Base-by-base conservation (phyloP, 2,329 filamentous ascomycete species). In the Sordariomycetes sp. region DNA sequence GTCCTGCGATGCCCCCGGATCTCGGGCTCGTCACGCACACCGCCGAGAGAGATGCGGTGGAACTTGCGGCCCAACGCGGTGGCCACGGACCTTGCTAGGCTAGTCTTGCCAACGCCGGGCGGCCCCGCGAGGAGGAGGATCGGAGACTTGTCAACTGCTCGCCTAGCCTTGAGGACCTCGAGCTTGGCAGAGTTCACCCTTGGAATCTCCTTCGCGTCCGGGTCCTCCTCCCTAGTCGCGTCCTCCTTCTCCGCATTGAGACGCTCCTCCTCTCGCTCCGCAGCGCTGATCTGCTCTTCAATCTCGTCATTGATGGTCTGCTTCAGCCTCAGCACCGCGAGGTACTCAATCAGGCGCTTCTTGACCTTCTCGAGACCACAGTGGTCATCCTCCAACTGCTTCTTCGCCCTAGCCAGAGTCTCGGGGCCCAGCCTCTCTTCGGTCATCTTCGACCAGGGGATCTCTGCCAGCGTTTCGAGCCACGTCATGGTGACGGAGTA, bases 291-390 rank as follows among this genome's bases (percentile, higher is more conserved):
- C 67, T 95, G 86, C 28, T 82, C 80, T 57, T 96, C 87, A 20
- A 96, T 77, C 56, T 89, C 86, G 56, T 87, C 80, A 62, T 97
- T 96, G 61, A 92, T 85, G 24, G 87, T 85, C 67, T 96, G 91
- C 76, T 97, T 99, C 58, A 99, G 78, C 63, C 94, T 87, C 56
- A 99, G 77, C n/a, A 99, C 94, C 2, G 94, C 95, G 51, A 99
- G 78, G 67, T 99, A 99, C 69, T 97, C 95, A 5, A 99, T 79
- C 24, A 99, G 72, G 51, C 94, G 81, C 78, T 96, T 96, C 81
- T 99, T 99, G 66, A 99, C 92, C 71, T 92, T 95, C 60, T 97
- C 90, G 15, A 99, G 76, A 0, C 94, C 94, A 64, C 97, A 97
- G 69, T 99, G 94, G 66, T 99, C 94, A 61, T 95, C 86, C 65